Conservation (phyloP, 2,329 filamentous ascomycete genomes). For the Epicoccum nigrum region DNA sequence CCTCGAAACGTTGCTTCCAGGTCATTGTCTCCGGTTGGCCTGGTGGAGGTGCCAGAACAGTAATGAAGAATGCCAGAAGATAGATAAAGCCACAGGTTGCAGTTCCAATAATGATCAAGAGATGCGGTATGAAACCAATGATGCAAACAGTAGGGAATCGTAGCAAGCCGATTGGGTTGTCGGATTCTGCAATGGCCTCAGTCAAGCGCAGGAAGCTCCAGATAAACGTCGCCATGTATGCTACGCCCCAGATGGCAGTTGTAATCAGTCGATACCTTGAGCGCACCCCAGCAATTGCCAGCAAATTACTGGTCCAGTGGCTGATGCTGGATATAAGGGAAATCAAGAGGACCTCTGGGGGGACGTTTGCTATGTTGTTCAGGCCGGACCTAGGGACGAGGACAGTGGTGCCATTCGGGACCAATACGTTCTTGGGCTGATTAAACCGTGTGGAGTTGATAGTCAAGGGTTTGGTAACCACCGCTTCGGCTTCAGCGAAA, state of each 20-base stretch:
- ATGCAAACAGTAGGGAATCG: slow-evolving; percentile 94
- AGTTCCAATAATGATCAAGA: slow-evolving; percentile 85
- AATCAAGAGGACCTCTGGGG: slow-evolving; percentile 86
- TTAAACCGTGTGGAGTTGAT: slow-evolving; percentile 66
- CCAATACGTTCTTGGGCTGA: slow-evolving; percentile 45
- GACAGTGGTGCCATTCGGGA: slow-evolving; percentile 54
- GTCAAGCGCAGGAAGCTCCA: slow-evolving; percentile 69
- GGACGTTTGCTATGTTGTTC: slow-evolving; percentile 80
- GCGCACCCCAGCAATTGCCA: slow-evolving; percentile 82
- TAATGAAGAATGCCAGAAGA: slow-evolving; percentile 73
- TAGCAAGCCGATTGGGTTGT: slow-evolving; percentile 69
- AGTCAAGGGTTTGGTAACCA: slow-evolving; percentile 79
- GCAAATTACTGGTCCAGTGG: slow-evolving; percentile 80
- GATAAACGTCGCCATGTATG: slow-evolving; percentile 84
- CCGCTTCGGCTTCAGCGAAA: slow-evolving; percentile 92
- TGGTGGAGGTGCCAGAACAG: slow-evolving; percentile 69
- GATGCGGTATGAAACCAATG: slow-evolving; percentile 90
- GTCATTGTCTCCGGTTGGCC: slow-evolving; percentile 54
- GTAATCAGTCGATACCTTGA: slow-evolving; percentile 80
- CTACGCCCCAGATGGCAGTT: slow-evolving; percentile 87
- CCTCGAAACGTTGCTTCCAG: slow-evolving; percentile 65
- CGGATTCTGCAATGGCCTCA: slow-evolving; percentile 46
- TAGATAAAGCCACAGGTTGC: slow-evolving; percentile 78
- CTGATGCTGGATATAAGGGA: slow-evolving; percentile 88
- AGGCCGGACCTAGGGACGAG: slow-evolving; percentile 63